These are phyloP conservation scores for Obba rivulosa DNA, from an alignment of 768 basidiomycete genomes.

Conservation along the genomic window DNA sequence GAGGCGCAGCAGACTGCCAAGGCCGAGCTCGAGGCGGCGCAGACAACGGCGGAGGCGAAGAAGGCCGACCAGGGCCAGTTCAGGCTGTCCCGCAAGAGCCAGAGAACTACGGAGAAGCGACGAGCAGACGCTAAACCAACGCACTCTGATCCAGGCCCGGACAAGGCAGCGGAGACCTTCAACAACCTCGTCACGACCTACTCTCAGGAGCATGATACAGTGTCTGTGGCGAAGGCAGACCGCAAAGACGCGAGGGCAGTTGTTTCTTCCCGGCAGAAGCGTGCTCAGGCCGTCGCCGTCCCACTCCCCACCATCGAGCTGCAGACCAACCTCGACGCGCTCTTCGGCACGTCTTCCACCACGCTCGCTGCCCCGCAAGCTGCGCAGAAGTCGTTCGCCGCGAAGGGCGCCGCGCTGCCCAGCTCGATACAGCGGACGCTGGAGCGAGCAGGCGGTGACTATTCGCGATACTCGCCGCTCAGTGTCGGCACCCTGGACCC, in stretches of 20 bases:
- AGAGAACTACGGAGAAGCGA: not conserved
- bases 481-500: conserved; percentile 21
- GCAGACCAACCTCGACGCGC: conserved; percentile 9
- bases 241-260: not conserved
- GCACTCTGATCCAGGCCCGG: too few relatives aligned
- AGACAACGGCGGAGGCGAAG: not conserved
- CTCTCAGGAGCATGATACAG: not conserved
- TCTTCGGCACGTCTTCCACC: conserved; percentile 8
- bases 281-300: not conserved
- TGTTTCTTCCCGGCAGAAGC: not conserved
- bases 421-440: conserved; percentile 20
- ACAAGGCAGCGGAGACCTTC: too few relatives aligned
- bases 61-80: not conserved
- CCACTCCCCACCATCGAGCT: conserved; percentile 1
- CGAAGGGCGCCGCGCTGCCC: conserved; percentile 2
- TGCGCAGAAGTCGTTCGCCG: not conserved
- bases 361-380: too few relatives aligned
- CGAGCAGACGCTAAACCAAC: not conserved
- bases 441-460: conserved; percentile 44
- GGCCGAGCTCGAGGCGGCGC: not conserved
- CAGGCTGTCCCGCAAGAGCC: not conserved
- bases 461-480: conserved; percentile 38
- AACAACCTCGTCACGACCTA: too few relatives aligned
- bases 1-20: not conserved
- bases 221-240: not conserved